phyloP scores from a whole-genome alignment of 805 yeast species.

The Teunomyces pallodes region DNA sequence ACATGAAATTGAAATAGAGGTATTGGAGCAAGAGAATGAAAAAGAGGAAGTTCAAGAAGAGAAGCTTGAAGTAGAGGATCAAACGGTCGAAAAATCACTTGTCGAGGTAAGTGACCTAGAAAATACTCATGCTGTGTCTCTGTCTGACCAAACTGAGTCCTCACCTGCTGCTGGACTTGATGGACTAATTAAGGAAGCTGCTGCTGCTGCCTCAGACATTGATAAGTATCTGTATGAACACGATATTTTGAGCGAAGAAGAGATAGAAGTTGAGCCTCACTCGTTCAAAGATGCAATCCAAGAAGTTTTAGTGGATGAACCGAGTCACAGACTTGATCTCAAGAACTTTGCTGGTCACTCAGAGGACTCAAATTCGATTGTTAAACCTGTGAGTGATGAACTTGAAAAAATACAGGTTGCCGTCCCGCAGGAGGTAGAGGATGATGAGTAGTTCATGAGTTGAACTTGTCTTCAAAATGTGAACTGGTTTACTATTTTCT shows the following conservation, averaged over 20 bases:
- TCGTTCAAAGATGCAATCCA: background rate
- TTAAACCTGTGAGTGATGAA: background rate
- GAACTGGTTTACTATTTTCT: too few relatives aligned
- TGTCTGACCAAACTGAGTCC: background rate
- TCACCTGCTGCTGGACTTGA: background rate
- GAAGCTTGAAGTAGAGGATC: too few relatives aligned
- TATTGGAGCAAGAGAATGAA: too few relatives aligned
- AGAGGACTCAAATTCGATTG: background rate
- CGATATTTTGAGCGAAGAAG: background rate
- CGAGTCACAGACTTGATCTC: background rate
- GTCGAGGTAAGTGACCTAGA: background rate
- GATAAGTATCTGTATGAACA: background rate
- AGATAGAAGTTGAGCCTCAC: background rate
- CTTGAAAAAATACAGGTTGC: background rate
- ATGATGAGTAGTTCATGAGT: background rate
- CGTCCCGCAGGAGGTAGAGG: background rate
- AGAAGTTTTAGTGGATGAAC: background rate
- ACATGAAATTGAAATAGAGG: too few relatives aligned
- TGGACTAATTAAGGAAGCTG: background rate
- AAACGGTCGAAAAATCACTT: too few relatives aligned
- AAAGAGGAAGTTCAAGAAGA: too few relatives aligned
- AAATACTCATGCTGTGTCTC: background rate
- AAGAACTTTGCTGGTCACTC: background rate
- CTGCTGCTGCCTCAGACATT: background rate
- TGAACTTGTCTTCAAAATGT: too few relatives aligned